Evolutionary conservation across 441 rosid species (phyloP), one percentile per base, ranked within the genome.

Genomic region (Biscutella laevigata): DNA sequence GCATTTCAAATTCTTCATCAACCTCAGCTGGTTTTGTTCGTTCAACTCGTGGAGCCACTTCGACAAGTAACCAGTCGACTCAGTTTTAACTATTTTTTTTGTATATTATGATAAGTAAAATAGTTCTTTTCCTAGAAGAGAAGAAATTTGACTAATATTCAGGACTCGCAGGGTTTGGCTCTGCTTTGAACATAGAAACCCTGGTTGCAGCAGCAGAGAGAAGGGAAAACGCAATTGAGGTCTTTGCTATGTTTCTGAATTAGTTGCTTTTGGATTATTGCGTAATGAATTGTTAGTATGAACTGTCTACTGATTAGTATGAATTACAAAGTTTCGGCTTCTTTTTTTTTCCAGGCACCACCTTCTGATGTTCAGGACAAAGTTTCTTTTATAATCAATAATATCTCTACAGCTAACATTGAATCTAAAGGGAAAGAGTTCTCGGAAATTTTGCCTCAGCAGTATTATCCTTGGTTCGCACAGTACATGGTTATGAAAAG

Each of bases 401-500:
- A 89, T 63, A 77, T 94, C 56, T 89, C 99, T 16, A 68, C 40
- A 64, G 72, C 90, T 26, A 94, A 94, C 74, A 33, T 89, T 42
- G 99, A 94, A 69, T 74, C 77, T 33, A 94, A 89, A 71, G 78
- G 86, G 43, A 94, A 83, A 69, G 97, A 94, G 67, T 75, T 94
- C 57, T 69, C 82, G 57, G 99, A 94, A 59, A 68, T 87, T 69
- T 66, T 94, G 51, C 82, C 79, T 51, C 97, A 94, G 57, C 89
- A 83, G 62, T 75, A 84, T 54, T 77, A 80, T 68, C 83, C 97
- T 5, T 94, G 99, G 99, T 89, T 94, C 64, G 97, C 99, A 1
- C 94, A 82, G 63, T 94, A 94, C 56, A 86, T 94, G 96, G 99
- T 94, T 40, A 94, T 94, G 99, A 94, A 85, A 83, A 87, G 99